Conservation (phyloP, 2,329 filamentous ascomycete genomes). For the Ramichloridium luteum region DNA sequence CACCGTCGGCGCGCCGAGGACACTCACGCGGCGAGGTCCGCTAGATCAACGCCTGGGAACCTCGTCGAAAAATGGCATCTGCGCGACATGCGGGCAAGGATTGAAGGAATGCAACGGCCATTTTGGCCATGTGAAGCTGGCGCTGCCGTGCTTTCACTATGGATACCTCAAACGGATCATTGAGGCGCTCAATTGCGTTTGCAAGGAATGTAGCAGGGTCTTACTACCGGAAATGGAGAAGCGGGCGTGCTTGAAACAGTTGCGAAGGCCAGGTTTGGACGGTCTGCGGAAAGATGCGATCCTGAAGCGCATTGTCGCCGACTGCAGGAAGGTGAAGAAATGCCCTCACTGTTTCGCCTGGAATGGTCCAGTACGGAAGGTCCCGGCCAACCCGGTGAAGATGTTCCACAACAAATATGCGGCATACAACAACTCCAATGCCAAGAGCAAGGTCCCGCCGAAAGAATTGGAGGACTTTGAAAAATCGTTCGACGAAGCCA, state of each 20-base stretch:
- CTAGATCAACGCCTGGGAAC: slow-evolving; percentile 81
- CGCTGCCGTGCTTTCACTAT: slow-evolving; percentile 87
- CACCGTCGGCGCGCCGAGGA: slow-evolving; percentile 43
- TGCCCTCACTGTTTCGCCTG: slow-evolving; percentile 71
- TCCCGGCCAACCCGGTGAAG: slow-evolving; percentile 70
- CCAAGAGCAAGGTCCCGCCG: slow-evolving; percentile 71
- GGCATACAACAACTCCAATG: slow-evolving; percentile 76
- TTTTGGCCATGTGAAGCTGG: slow-evolving; percentile 84
- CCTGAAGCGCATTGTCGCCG: slow-evolving; percentile 76
- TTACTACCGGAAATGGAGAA: slow-evolving; percentile 71
- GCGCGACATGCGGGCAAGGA: slow-evolving; percentile 70
- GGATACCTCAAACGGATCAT: slow-evolving; percentile 92
- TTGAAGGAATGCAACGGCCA: slow-evolving; percentile 84
- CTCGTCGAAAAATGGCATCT: slow-evolving; percentile 68
- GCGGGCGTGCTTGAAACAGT: slow-evolving; percentile 62
- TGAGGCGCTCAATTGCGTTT: slow-evolving; percentile 84
- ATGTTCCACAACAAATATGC: slow-evolving; percentile 88
- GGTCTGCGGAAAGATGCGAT: slow-evolving; percentile 74
- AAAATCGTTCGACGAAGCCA: slow-evolving; percentile 68
- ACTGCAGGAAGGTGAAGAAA: slow-evolving; percentile 73
- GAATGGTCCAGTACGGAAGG: slow-evolving; percentile 87
- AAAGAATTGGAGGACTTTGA: slow-evolving; percentile 76
- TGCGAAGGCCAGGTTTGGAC: slow-evolving; percentile 72
- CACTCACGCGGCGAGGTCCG: slow-evolving; percentile 68
- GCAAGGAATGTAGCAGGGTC: slow-evolving; percentile 81